Base-by-base conservation (phyloP, 257 asterid species). In the Rauvolfia tetraphylla region DNA sequence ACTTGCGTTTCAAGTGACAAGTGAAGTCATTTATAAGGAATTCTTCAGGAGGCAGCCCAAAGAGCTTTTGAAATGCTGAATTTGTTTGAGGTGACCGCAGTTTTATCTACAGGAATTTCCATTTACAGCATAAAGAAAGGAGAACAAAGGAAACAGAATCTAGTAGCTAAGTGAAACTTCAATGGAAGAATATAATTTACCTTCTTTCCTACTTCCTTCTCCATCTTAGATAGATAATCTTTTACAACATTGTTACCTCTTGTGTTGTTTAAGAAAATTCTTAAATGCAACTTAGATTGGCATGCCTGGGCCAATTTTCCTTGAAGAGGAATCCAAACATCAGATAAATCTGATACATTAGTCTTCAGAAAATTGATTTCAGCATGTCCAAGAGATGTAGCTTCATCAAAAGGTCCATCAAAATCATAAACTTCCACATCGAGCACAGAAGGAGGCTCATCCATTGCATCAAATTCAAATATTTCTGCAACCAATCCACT, bases 401-500 rank as follows among this genome's bases (percentile, higher is more conserved):
- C 96, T 70, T 93, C 99, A 73, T 90, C 93, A 65, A 91, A 92
- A 76, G 99, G 98, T 70, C 99, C 98, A 76, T 95, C 99, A 69
- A 90, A 93, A 84, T 93, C 96, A 80, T 85, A 91, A 82, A 91
- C 98, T 84, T 95, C 98, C 81, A 91, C 86, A 42, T 91, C 93
- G 81, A 95, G 82, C 80, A 91, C 93, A 5, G 99, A 95, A 51
- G 99, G 99, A 61, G 98, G 97, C 25, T 95, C 98, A 41, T 92
- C 97, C 99, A 95, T 91, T 56, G 99, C 99, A 90, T 95, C 99
- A 85, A 95, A 92, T 79, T 92, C 99, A 81, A 93, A 95, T 79
- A 95, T 91, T 83, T 95, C 98, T 95, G 96, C 90, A 86, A 54
- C 74, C 68, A 36, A 78, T 53, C 83, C 76, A 67, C 14, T 7